These are phyloP conservation scores for Nannizziopsis barbatae DNA, from an alignment of 2,329 filamentous ascomycete species.

Conservation along the genomic window DNA sequence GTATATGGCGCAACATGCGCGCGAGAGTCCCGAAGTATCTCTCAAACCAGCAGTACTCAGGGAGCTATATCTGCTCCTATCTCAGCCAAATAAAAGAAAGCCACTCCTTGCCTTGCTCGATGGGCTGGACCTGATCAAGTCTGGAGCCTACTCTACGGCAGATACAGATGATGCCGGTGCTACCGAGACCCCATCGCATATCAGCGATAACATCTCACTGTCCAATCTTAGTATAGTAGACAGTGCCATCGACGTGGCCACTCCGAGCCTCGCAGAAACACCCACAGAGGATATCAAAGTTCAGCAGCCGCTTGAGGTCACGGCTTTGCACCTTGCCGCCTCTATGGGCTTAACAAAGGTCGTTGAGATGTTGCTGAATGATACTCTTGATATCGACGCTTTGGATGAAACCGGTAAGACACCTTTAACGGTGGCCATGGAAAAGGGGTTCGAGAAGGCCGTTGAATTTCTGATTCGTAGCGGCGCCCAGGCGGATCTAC, in stretches of 20 bases:
- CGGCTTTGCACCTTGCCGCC: not conserved
- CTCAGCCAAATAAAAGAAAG: not conserved
- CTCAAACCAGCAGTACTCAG: not conserved
- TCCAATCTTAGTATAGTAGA: not conserved
- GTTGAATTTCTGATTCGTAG: not conserved
- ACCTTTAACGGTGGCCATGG: not conserved
- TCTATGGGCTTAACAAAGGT: constrained; percentile 2
- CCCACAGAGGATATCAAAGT: not conserved
- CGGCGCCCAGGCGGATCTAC: not conserved
- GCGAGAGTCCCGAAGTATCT: not conserved
- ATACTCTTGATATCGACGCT: not conserved
- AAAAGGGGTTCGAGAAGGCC: not conserved
- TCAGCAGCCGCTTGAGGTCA: not conserved
- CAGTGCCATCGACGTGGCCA: not conserved
- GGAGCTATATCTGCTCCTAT: not conserved
- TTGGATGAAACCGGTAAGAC: constrained; percentile 1
- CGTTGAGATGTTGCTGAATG: not conserved
- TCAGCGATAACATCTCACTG: not conserved
- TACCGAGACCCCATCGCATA: not conserved
- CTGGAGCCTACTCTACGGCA: not conserved
- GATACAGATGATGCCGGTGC: not conserved
- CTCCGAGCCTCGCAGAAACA: not conserved
- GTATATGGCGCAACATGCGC: not conserved
- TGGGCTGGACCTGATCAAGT: not conserved
- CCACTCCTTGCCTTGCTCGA: not conserved